These are phyloP conservation scores for Wickerhamomyces kurtzmanii DNA, from an alignment of 805 yeast genomes.

Conservation along the genomic window DNA sequence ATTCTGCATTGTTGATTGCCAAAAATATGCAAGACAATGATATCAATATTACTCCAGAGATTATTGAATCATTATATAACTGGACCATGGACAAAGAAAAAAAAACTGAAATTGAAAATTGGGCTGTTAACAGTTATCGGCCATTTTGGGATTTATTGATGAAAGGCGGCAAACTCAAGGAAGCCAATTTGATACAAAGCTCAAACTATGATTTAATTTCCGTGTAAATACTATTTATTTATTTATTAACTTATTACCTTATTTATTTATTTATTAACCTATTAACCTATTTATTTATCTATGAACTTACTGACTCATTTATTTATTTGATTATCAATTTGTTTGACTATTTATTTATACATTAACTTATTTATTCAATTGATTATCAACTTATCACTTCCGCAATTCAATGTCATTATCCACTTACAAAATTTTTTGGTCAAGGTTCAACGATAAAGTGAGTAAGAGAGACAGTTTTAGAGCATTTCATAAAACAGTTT, in stretches of 20 bases:
- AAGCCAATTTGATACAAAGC: no score
- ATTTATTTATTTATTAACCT: constrained; percentile 3
- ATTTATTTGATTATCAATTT: no score
- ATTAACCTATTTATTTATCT: not conserved
- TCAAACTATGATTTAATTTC: not conserved
- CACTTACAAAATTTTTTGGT: no score
- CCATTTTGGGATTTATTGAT: constrained; percentile 27
- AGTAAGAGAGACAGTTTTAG: no score
- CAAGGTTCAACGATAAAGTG: no score
- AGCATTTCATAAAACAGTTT: no score
- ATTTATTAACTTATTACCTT: constrained; percentile 4
- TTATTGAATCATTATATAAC: constrained; percentile 36
- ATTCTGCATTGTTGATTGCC: constrained; percentile 44
- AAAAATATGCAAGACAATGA: constrained; percentile 38
- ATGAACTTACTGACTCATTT: no score
- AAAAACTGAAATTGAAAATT: constrained; percentile 14
- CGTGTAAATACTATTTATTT: constrained; percentile 1
- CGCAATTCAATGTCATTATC: no score
- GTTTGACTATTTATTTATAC: no score
- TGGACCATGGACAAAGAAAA: constrained; percentile 20
- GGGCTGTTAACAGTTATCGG: constrained; percentile 25
- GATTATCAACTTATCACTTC: no score
- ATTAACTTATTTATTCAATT: no score
- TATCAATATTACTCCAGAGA: constrained; percentile 30
- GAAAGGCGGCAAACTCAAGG: constrained; percentile 7